phyloP scores from a whole-genome alignment of 1,139 yeast species.

The Pichia sp. region DNA sequence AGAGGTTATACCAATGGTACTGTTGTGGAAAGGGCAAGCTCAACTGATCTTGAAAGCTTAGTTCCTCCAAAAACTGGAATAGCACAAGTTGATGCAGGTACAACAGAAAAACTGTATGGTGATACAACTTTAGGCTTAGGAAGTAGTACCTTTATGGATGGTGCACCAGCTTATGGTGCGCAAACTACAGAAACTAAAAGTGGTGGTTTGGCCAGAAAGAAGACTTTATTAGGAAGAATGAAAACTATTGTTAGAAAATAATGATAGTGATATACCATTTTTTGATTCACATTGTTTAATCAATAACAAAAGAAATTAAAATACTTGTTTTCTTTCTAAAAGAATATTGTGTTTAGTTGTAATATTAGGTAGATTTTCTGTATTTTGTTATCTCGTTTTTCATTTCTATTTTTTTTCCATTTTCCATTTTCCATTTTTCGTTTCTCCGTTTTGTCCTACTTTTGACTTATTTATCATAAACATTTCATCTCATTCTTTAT shows the following conservation, averaged over 20 bases:
- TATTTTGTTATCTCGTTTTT: neutral
- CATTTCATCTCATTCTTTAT: neutral
- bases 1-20: constrained; percentile 27
- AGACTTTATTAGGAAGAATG: constrained; percentile 78
- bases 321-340: neutral
- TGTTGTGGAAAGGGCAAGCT: constrained; percentile 25
- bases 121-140: constrained; percentile 83
- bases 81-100: constrained; percentile 62
- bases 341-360: neutral
- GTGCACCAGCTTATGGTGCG: constrained; percentile 81
- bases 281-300: neutral
- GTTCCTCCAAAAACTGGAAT: constrained; percentile 38
- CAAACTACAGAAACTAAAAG: constrained; percentile 32
- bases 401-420: neutral
- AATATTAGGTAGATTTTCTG: neutral
- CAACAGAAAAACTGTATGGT: constrained; percentile 69
- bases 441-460: neutral
- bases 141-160: constrained; percentile 86
- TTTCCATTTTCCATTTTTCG: neutral
- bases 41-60: constrained; percentile 17
- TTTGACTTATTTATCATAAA: neutral
- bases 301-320: neutral
- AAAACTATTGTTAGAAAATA: constrained; percentile 50
- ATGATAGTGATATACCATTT: neutral
- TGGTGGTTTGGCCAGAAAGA: constrained; percentile 50